Evolutionary conservation across 768 basidiomycete genomes (phyloP).

Genomic region (Phaeotremella skinneri): DNA sequence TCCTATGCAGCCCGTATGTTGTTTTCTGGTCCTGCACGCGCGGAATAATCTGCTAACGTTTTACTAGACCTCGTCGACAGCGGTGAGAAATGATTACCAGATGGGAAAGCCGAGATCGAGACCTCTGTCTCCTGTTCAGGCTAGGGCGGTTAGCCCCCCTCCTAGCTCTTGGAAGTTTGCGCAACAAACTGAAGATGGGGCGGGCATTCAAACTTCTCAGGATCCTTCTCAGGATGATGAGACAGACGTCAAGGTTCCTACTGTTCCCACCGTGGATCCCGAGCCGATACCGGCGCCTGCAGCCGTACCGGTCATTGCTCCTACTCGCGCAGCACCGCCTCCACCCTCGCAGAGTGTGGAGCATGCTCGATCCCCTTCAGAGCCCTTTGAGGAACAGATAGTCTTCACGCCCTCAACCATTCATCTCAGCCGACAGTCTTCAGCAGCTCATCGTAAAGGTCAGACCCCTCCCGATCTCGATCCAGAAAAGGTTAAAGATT

Average conservation of each 20-base stretch:
- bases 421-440: conserved; percentile 9
- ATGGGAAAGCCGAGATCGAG: background rate
- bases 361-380: conserved; percentile 9
- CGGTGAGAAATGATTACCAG: background rate
- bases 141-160: conserved; percentile 13
- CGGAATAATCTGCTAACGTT: background rate
- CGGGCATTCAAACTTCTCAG: background rate
- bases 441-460: background rate
- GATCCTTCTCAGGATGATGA: background rate
- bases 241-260: too few relatives aligned
- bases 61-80: background rate
- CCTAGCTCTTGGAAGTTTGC: conserved; percentile 19
- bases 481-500: conserved; percentile 35
- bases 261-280: too few relatives aligned
- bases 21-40: background rate
- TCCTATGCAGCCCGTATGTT: conserved; percentile 21
- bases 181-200: too few relatives aligned
- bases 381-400: conserved; percentile 15
- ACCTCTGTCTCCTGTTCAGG: conserved; percentile 10
- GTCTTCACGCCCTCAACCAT: conserved; percentile 13
- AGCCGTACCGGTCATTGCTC: background rate
- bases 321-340: background rate
- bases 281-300: too few relatives aligned
- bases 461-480: conserved; percentile 21
- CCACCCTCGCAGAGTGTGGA: background rate